Evolutionary conservation across 345 rosid genomes (phyloP).

Genomic region (Corymbia maculata): DNA sequence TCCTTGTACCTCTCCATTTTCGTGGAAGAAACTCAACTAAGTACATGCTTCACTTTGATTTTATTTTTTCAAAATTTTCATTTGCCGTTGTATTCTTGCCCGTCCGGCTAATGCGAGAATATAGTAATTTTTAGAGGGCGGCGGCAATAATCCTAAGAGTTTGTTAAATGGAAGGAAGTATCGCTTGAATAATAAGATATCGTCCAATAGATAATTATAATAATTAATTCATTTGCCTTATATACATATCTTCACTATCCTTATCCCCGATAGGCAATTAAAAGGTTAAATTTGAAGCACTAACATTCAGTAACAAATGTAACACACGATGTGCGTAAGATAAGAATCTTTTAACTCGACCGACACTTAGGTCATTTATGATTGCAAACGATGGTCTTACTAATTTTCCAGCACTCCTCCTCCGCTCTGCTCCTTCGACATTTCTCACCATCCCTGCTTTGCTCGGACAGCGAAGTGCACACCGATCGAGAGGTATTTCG

Average conservation of each 20-base stretch:
- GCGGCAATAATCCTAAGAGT: background rate
- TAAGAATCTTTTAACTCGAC: background rate
- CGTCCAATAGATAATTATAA: accelerated
- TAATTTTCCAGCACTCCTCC: background rate
- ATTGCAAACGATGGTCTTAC: too few relatives aligned
- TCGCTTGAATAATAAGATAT: background rate
- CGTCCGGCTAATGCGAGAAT: background rate
- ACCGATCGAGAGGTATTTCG: background rate
- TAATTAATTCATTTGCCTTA: background rate
- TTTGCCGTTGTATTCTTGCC: background rate
- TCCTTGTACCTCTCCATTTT: background rate
- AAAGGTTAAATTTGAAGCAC: background rate
- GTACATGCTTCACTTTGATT: background rate
- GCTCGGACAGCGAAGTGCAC: background rate
- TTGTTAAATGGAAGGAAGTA: background rate
- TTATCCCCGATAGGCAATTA: accelerated
- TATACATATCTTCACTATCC: too few relatives aligned
- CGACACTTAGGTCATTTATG: background rate
- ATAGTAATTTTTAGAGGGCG: background rate
- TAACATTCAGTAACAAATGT: background rate
- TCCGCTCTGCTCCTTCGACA: too few relatives aligned
- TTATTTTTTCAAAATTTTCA: background rate
- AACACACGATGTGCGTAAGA: accelerated
- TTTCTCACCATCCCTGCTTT: background rate
- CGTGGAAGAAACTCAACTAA: background rate